Conservation (phyloP, 176 grass and related monocot genomes). For the Dendrocalamus sinicus region DNA sequence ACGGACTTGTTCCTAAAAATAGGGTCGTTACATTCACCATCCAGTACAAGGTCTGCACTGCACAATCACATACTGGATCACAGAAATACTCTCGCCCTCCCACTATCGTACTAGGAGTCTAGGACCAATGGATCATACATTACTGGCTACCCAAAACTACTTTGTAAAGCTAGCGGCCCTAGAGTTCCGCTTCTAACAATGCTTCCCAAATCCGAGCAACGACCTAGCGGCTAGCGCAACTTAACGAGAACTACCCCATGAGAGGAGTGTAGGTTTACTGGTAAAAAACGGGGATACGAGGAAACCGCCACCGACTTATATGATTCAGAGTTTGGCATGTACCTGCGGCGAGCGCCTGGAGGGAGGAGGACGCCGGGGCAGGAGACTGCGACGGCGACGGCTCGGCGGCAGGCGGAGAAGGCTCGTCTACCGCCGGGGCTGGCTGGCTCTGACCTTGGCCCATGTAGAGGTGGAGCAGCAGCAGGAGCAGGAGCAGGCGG, state of each 20-base stretch:
- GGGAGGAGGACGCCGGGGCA: slow-evolving; percentile 36
- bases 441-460: slow-evolving; percentile 48
- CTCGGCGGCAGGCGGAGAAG: slow-evolving; percentile 24
- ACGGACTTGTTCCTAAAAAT: too few species aligned
- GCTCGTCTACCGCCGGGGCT: not conserved
- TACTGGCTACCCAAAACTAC: not conserved
- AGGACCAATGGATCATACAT: not conserved
- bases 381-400: slow-evolving; percentile 38
- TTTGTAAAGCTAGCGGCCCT: not conserved
- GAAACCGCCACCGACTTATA: not conserved
- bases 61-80: not conserved
- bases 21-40: not conserved
- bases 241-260: not conserved
- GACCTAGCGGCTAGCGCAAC: slow-evolving; percentile 13
- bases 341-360: slow-evolving; percentile 67
- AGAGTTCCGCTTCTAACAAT: slow-evolving; percentile 16
- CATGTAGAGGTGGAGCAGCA: slow-evolving; percentile 11
- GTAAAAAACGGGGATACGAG: not conserved
- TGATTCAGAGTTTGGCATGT: slow-evolving; percentile 2
- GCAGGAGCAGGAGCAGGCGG: not conserved
- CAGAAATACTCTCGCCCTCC: not conserved
- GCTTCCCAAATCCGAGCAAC: slow-evolving; percentile 26
- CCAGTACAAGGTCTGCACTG: not conserved
- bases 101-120: not conserved
- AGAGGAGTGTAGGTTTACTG: not conserved